phyloP scores from a whole-genome alignment of 2,329 filamentous ascomycete species.

The Lachnellula occidentalis region DNA sequence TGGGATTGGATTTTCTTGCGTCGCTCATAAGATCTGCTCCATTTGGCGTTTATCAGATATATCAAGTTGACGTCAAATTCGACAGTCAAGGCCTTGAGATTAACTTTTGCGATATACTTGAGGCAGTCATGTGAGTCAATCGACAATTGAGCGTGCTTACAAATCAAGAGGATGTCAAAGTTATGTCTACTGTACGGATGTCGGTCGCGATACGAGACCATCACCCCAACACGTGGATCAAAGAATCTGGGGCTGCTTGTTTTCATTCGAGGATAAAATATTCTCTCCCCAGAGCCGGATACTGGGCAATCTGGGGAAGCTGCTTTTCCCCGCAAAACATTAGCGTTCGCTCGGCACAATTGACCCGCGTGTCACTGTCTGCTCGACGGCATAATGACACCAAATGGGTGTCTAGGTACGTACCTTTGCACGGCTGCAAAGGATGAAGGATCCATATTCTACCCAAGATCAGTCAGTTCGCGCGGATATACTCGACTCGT shows the following conservation, averaged over 20 bases:
- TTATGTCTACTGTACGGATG: no score
- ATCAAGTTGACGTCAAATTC: no score
- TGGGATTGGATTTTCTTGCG: no score
- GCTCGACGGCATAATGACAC: not conserved
- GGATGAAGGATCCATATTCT: not conserved
- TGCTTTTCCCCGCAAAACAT: not conserved
- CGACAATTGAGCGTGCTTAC: no score
- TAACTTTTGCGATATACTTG: no score
- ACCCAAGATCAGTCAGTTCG: not conserved
- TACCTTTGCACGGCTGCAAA: not conserved
- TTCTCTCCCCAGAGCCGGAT: not conserved
- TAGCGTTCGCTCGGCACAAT: not conserved
- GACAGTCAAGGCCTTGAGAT: no score
- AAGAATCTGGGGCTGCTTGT: not conserved
- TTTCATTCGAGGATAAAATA: slow-evolving; percentile 1
- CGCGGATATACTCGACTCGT: no score
- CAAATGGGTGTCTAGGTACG: not conserved
- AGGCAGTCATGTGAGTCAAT: no score
- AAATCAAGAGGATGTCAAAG: not conserved
- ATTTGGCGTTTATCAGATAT: no score
- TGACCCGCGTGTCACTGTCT: not conserved
- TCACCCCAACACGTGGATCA: not conserved
- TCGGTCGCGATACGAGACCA: not conserved
- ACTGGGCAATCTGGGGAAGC: not conserved
- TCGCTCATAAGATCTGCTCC: no score